Evolutionary conservation across 1,284 basidiomycete species (phyloP), one percentile per base, ranked within the genome.

Genomic region (Chalciporus sp.): DNA sequence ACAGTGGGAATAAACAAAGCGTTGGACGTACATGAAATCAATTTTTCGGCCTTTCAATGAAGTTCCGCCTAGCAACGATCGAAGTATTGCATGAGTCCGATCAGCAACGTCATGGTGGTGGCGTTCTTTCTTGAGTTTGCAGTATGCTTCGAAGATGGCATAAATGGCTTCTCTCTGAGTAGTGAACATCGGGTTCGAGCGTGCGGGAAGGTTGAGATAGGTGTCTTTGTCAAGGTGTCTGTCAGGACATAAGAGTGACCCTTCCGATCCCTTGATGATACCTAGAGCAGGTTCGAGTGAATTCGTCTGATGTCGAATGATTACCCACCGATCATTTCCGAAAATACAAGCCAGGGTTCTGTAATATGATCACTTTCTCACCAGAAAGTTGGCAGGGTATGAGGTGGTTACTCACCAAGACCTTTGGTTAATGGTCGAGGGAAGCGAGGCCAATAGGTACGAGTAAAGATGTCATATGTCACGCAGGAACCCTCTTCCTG

Each of bases 261-360:
- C 65, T 61, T 88, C 84, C 0, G 84, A 85, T 1, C 88, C 88
- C 61, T 83, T 82, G 61, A 90, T 86, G 2, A 88, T 79, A 23
- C 87, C 86, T 86, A 39, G 7, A 42, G 42, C 16, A 27, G 31
- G 44, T 44, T 29, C 56, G 42, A 35, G 49, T 16, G 4, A 33
- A 26, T 29, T 26, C 0, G 17, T 35, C 27, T 9, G 8, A 44
- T 40, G 20, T 3, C 23, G 17, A 16, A 35, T 39, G 12, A 17
- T 28, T 11, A 61, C 66, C 16, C 55, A 81, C 86, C 86, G 59
- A 90, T 77, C 41, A 90, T 74, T 59, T 91, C 87, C n/a, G 77
- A 82, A 59, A 82, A 91, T 3, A 88, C 81, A 8, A 88, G 72
- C 3, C 80, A 74, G 0, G 85, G 76, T 63, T 86, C 87, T 86